Conservation (phyloP, 352 stramenopile genomes). For the Globisporangium nagaii region DNA sequence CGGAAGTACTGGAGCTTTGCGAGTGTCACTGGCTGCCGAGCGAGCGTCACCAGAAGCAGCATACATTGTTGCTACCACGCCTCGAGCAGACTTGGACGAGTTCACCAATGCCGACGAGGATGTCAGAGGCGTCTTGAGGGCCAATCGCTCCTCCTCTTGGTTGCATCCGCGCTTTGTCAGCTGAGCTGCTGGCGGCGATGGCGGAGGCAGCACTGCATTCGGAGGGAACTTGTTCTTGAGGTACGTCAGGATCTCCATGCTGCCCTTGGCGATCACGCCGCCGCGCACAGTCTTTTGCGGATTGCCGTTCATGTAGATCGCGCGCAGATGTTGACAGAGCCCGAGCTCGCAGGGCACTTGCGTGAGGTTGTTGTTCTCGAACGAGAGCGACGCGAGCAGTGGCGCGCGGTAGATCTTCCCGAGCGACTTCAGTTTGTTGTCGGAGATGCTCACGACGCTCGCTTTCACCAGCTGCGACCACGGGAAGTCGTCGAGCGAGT, state of each 20-base stretch:
- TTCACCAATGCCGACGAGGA: neutral
- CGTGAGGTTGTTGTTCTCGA: constrained; percentile 83
- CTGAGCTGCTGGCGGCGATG: neutral
- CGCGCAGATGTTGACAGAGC: constrained; percentile 51
- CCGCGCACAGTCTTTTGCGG: constrained; percentile 76
- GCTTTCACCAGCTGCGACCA: constrained; percentile 41
- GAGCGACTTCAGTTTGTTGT: constrained; percentile 72
- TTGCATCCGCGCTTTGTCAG: neutral
- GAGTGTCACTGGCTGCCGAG: too few species aligned
- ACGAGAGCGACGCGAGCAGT: constrained; percentile 57
- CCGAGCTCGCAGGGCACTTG: constrained; percentile 59
- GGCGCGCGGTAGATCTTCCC: constrained; percentile 57
- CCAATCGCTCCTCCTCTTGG: neutral
- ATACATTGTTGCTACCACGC: neutral
- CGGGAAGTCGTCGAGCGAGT: constrained; percentile 56
- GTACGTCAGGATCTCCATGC: constrained; percentile 60
- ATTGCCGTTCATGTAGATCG: constrained; percentile 84
- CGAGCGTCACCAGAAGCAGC: neutral
- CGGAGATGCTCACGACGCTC: constrained; percentile 62
- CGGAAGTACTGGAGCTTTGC: too few species aligned
- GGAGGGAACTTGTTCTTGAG: constrained; percentile 77
- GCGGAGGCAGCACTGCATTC: constrained; percentile 18
- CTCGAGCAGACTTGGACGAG: neutral
- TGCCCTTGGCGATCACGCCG: constrained; percentile 70
- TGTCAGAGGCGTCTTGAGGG: neutral